A percentile compares a stretch with the other conserved stretches of the same genome.
These are phyloP conservation scores for Aristolochia contorta DNA, from an alignment of 164 flowering plant genomes.

Conservation along the genomic window DNA sequence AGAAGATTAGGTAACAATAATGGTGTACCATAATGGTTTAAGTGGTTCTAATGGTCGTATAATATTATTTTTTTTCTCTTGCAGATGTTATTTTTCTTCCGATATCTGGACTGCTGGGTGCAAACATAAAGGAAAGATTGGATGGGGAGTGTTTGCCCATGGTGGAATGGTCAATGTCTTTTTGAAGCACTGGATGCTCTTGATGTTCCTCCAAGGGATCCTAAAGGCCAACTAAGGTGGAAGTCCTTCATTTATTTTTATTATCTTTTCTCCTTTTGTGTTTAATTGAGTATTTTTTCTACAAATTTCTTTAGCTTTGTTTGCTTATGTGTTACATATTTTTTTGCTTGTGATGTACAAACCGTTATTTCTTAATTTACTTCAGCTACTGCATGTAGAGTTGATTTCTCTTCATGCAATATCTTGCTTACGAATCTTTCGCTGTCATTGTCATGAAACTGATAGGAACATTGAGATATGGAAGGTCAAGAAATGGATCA, in stretches of 20 bases:
- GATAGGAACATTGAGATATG: constrained; percentile 10
- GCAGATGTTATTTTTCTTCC: constrained; percentile 93
- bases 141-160: constrained; percentile 56
- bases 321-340: neutral
- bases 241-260: neutral
- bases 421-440: neutral
- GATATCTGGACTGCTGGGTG: constrained; percentile 74
- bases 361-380: too few relatives aligned
- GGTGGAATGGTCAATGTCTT: constrained; percentile 96
- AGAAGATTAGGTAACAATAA: too few relatives aligned
- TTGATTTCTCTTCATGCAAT: too few relatives aligned
- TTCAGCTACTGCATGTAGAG: too few relatives aligned
- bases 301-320: neutral
- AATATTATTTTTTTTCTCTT: constrained; percentile 2
- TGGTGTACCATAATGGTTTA: neutral
- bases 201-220: constrained; percentile 80
- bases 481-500: constrained; percentile 8
- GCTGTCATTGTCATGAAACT: constrained; percentile 10
- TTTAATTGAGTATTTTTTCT: too few relatives aligned
- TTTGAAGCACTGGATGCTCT: constrained; percentile 86
- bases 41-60: too few relatives aligned
- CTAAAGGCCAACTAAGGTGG: constrained; percentile 87
- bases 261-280: neutral
- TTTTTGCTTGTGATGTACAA: too few relatives aligned
- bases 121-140: constrained; percentile 68